phyloP scores from a whole-genome alignment of 139 green algal genomes.

The Chlorella sp. region DNA sequence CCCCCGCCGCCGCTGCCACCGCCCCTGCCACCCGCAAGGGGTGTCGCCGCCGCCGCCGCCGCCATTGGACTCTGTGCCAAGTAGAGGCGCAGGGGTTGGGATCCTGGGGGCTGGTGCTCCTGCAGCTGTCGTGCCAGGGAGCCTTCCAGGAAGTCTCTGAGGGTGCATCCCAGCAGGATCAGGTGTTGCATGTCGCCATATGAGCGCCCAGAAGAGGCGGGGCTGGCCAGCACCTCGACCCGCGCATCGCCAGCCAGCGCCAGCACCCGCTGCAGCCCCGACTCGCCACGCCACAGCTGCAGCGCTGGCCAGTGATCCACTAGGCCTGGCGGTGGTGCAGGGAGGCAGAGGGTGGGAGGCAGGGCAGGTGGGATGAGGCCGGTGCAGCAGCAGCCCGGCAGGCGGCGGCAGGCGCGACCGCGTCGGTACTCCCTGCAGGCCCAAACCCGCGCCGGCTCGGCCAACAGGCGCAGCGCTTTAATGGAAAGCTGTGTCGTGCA shows the following conservation, averaged over 20 bases:
- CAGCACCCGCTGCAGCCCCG: conserved; percentile 37
- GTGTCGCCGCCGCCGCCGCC: not conserved
- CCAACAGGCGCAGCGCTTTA: no score
- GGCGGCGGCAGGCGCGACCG: not conserved
- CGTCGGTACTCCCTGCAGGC: not conserved
- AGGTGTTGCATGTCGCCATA: conserved; percentile 64
- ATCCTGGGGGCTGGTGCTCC: conserved; percentile 11
- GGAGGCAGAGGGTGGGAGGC: not conserved
- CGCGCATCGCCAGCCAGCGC: conserved; percentile 29
- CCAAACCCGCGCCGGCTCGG: no score
- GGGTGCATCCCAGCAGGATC: conserved; percentile 38
- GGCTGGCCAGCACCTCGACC: conserved; percentile 60
- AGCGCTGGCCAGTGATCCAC: conserved; percentile 45
- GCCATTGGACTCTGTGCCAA: conserved; percentile 46
- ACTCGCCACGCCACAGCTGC: conserved; percentile 18
- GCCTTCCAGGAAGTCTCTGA: conserved; percentile 34
- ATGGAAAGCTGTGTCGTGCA: not conserved
- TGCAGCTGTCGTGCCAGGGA: conserved; percentile 24
- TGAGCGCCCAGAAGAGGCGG: conserved; percentile 20
- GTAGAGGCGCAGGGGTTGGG: conserved; percentile 30
- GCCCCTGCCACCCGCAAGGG: not conserved
- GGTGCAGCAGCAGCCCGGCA: not conserved
- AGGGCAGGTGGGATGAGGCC: not conserved
- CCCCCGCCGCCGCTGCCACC: conserved; percentile 22
- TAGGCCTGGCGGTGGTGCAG: conserved; percentile 25